Percentiles rank a stretch among this genome's conserved stretches.
These are phyloP conservation scores for Coemansia nantahalensis DNA, from an alignment of 192 early-diverging fungal genomes.

Conservation along the genomic window DNA sequence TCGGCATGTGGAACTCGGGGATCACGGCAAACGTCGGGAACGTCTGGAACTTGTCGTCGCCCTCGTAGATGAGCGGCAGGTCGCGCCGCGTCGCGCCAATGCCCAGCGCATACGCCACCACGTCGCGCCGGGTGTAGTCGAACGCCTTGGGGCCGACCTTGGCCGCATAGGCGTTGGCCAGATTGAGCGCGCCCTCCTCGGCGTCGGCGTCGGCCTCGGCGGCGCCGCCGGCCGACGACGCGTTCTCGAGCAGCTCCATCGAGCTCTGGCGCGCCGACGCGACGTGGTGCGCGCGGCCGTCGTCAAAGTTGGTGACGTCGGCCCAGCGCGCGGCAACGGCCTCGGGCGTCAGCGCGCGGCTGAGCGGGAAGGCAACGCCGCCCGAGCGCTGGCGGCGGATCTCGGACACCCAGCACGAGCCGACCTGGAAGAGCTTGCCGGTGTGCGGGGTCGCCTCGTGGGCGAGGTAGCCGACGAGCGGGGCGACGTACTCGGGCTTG, in stretches of 20 bases:
- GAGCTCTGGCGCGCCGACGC: conserved; percentile 46
- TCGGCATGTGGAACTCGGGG: conserved; percentile 68
- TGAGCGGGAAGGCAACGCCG: conserved; percentile 89
- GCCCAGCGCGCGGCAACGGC: conserved; percentile 76
- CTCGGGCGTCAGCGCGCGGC: conserved; percentile 79
- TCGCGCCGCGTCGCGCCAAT: conserved; percentile 88
- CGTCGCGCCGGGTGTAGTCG: conserved; percentile 84
- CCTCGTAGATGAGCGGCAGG: conserved; percentile 91
- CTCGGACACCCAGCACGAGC: conserved; percentile 92
- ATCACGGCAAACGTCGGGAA: conserved; percentile 95
- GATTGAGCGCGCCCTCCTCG: conserved; percentile 56
- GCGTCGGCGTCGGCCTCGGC: background rate
- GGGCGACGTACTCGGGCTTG: conserved; percentile 96
- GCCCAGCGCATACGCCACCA: conserved; percentile 92
- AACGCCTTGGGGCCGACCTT: conserved; percentile 59
- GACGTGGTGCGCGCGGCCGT: conserved; percentile 89
- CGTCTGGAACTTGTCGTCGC: conserved; percentile 73
- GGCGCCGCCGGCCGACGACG: conserved; percentile 16
- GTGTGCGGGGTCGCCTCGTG: conserved; percentile 77
- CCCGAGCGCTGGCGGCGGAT: conserved; percentile 96
- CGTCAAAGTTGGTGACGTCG: conserved; percentile 89
- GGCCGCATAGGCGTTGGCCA: conserved; percentile 61
- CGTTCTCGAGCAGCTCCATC: conserved; percentile 56
- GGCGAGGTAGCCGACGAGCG: conserved; percentile 85
- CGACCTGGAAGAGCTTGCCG: conserved; percentile 93